Conservation (phyloP, 768 basidiomycete genomes). For the Panus rudis region DNA sequence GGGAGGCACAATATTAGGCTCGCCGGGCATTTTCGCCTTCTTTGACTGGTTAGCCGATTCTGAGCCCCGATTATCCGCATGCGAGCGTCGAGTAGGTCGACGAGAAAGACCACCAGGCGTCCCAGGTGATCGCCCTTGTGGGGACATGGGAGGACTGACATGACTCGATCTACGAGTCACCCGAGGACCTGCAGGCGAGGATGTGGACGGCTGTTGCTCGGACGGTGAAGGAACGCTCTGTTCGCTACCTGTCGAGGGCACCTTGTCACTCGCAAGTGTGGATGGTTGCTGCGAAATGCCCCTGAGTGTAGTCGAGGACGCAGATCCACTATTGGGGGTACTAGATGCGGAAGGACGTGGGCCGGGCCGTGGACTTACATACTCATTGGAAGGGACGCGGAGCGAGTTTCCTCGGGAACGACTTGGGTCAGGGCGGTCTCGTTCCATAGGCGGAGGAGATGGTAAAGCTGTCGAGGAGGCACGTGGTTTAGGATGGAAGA, state of each 20-base stretch:
- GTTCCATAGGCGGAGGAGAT: constrained; percentile 33
- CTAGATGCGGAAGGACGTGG: neutral
- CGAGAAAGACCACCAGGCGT: constrained; percentile 22
- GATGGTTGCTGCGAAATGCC: constrained; percentile 12
- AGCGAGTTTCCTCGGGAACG: neutral
- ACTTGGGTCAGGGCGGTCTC: constrained; percentile 22
- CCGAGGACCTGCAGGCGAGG: neutral
- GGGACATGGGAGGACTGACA: constrained; percentile 16
- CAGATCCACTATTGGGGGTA: neutral
- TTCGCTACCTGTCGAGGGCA: constrained; percentile 1
- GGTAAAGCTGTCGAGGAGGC: constrained; percentile 18
- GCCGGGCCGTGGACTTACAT: neutral
- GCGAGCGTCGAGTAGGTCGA: constrained; percentile 25
- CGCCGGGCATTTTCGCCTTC: constrained; percentile 44
- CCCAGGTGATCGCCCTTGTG: constrained; percentile 17
- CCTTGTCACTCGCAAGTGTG: constrained; percentile 3
- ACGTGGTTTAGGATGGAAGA: constrained; percentile 72
- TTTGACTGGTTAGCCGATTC: constrained; percentile 30
- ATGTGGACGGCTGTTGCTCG: no score
- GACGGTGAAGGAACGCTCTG: no score
- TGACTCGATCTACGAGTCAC: constrained; percentile 11
- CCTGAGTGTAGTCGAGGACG: constrained; percentile 4
- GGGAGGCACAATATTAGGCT: constrained; percentile 82
- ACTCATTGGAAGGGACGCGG: neutral
- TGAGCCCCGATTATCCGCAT: constrained; percentile 23